Conservation (phyloP, 495 filamentous ascomycete species). For the Tetracladium setigerum region DNA sequence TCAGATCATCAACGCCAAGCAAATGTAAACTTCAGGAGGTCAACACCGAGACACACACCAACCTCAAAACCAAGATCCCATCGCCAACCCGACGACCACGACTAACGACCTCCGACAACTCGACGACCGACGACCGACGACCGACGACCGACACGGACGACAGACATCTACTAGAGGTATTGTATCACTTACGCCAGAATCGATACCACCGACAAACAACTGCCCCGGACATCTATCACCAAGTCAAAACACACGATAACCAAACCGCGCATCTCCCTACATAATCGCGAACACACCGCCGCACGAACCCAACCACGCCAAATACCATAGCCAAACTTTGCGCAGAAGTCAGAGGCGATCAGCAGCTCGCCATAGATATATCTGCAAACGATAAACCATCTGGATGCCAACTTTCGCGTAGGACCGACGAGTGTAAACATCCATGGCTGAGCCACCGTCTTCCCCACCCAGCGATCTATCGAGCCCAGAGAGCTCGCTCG, state of each 20-base stretch:
- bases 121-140: not conserved
- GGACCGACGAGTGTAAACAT: slow-evolving; percentile 15
- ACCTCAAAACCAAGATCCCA: slow-evolving; percentile 4
- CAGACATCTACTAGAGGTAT: not conserved
- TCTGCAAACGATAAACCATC: slow-evolving; percentile 1
- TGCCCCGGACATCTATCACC: not conserved
- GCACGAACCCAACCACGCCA: not conserved
- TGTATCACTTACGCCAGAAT: not conserved
- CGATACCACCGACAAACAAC: not conserved
- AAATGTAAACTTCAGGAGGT: not conserved
- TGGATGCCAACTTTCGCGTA: slow-evolving; percentile 13
- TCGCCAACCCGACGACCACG: slow-evolving; percentile 1
- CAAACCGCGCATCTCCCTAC: not conserved
- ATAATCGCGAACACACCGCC: slow-evolving; percentile 9
- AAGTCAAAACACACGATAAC: not conserved
- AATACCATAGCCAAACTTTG: too few relatives aligned
- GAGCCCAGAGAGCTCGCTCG: slow-evolving; percentile 62
- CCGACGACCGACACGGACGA: not conserved
- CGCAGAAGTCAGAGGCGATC: too few relatives aligned
- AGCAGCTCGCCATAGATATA: not conserved
- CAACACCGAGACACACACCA: too few relatives aligned
- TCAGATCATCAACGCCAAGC: not conserved
- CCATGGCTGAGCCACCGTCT: slow-evolving; percentile 57
- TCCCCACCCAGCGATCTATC: slow-evolving; percentile 51
- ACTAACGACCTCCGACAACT: slow-evolving; percentile 4